phyloP scores from a whole-genome alignment of 1,284 basidiomycete genomes.

The Vanrija pseudolonga region DNA sequence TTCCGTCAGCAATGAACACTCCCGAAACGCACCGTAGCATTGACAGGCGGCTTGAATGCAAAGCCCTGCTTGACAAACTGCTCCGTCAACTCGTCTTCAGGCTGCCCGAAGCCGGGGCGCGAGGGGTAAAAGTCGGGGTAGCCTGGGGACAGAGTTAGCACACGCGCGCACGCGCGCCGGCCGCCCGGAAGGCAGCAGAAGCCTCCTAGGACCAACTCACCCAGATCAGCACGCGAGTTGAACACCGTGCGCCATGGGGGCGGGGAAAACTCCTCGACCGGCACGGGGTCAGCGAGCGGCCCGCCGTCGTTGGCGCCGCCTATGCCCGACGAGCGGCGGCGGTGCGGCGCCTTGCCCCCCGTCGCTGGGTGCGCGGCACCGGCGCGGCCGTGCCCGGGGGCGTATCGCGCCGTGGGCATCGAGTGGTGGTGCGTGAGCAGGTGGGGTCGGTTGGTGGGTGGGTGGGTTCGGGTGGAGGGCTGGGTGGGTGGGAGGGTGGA shows the following conservation, averaged over 20 bases:
- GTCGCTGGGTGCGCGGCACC: neutral
- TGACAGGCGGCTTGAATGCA: slow-evolving; percentile 57
- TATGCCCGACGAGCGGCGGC: slow-evolving; percentile 8
- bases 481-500: neutral
- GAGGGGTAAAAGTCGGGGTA: slow-evolving; percentile 84
- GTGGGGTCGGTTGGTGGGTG: neutral
- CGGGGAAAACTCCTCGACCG: slow-evolving; percentile 43
- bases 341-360: neutral
- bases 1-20: slow-evolving; percentile 16
- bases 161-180: neutral
- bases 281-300: slow-evolving; percentile 23
- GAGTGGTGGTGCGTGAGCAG: slow-evolving; percentile 1
- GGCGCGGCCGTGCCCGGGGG: slow-evolving; percentile 4
- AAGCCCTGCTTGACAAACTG: slow-evolving; percentile 76
- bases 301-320: slow-evolving; percentile 4
- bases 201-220: slow-evolving; percentile 20
- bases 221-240: slow-evolving; percentile 42
- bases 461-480: neutral
- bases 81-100: slow-evolving; percentile 78
- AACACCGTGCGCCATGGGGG: slow-evolving; percentile 45
- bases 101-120: slow-evolving; percentile 71
- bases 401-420: slow-evolving; percentile 8
- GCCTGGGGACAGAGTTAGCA: slow-evolving; percentile 52
- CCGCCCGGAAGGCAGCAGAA: neutral
- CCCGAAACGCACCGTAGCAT: slow-evolving; percentile 5